phyloP scores from a whole-genome alignment of 352 stramenopile genomes.

The Pythium oligandrum region DNA sequence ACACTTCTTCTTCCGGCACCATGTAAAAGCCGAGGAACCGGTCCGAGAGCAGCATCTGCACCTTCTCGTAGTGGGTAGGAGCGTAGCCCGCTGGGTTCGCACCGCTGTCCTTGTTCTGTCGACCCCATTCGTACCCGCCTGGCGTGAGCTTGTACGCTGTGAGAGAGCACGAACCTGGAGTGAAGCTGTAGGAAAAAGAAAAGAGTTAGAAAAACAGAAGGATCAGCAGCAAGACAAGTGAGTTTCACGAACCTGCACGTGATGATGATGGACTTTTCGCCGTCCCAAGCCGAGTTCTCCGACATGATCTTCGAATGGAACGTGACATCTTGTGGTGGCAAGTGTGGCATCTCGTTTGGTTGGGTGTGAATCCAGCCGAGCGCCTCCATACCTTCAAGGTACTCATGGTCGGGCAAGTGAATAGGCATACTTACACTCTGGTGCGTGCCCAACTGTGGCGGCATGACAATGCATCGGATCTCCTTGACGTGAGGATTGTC shows the following conservation, averaged over 20 bases:
- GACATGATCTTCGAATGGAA: conserved; percentile 97
- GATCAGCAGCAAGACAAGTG: not conserved
- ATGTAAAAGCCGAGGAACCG: conserved; percentile 99
- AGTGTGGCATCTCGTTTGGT: conserved; percentile 96
- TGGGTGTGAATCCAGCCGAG: conserved; percentile 99
- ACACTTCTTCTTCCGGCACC: conserved; percentile 97
- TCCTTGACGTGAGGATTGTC: conserved; percentile 99
- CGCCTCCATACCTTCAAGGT: conserved; percentile 96
- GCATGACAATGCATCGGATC: conserved; percentile 98
- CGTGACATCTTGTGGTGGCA: conserved; percentile 95
- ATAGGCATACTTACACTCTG: conserved; percentile 97
- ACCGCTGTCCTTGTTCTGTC: conserved; percentile 96
- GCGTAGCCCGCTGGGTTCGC: conserved; percentile 94
- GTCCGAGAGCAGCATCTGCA: conserved; percentile 99
- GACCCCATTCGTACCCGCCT: conserved; percentile 96
- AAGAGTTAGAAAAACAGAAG: conserved; percentile 1
- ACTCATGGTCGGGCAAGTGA: conserved; percentile 94
- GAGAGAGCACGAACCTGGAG: conserved; percentile 98
- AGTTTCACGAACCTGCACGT: conserved; percentile 69
- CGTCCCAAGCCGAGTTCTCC: conserved; percentile 95
- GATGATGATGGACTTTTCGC: conserved; percentile 97
- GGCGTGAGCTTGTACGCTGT: conserved; percentile 98
- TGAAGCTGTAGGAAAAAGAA: conserved; percentile 88
- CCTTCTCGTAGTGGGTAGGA: conserved; percentile 98
- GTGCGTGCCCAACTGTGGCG: conserved; percentile 98